Conservation (phyloP, 192 early-diverging fungal genomes). For the Chytriomyces sp. region DNA sequence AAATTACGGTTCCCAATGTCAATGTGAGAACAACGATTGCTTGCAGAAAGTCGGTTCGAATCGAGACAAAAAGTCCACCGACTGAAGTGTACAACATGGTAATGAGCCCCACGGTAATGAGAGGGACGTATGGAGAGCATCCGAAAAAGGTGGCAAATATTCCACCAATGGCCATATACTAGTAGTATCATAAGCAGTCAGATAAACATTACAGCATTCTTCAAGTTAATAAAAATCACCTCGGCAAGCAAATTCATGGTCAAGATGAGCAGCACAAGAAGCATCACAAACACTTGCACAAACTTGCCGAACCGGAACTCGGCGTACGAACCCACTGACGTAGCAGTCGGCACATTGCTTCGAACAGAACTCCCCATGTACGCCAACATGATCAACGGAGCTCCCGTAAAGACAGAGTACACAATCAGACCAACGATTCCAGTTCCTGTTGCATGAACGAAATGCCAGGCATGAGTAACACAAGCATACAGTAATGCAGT, state of each 20-base stretch:
- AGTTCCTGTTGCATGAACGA: slow-evolving; percentile 18
- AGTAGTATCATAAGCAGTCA: slow-evolving; percentile 34
- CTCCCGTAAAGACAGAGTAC: slow-evolving; percentile 47
- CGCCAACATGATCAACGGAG: slow-evolving; percentile 51
- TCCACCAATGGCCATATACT: slow-evolving; percentile 46
- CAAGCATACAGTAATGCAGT: neutral
- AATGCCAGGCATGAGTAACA: too few relatives aligned
- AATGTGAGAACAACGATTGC: slow-evolving; percentile 41
- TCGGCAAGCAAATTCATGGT: slow-evolving; percentile 13
- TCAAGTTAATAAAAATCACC: neutral
- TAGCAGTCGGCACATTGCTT: slow-evolving; percentile 34
- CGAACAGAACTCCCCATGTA: slow-evolving; percentile 43
- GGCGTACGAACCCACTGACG: slow-evolving; percentile 40
- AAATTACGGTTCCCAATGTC: slow-evolving; percentile 40
- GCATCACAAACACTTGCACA: slow-evolving; percentile 42
- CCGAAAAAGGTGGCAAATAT: slow-evolving; percentile 47
- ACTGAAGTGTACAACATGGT: slow-evolving; percentile 53
- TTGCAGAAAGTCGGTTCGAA: slow-evolving; percentile 55
- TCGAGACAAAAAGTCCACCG: slow-evolving; percentile 56
- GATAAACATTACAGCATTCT: neutral
- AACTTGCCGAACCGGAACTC: slow-evolving; percentile 46
- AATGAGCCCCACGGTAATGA: slow-evolving; percentile 50
- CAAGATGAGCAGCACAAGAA: slow-evolving; percentile 52
- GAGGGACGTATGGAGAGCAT: slow-evolving; percentile 37
- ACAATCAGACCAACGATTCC: slow-evolving; percentile 50